Base-by-base conservation (phyloP, 2,329 filamentous ascomycete genomes). In the Colletotrichum cuscutae region DNA sequence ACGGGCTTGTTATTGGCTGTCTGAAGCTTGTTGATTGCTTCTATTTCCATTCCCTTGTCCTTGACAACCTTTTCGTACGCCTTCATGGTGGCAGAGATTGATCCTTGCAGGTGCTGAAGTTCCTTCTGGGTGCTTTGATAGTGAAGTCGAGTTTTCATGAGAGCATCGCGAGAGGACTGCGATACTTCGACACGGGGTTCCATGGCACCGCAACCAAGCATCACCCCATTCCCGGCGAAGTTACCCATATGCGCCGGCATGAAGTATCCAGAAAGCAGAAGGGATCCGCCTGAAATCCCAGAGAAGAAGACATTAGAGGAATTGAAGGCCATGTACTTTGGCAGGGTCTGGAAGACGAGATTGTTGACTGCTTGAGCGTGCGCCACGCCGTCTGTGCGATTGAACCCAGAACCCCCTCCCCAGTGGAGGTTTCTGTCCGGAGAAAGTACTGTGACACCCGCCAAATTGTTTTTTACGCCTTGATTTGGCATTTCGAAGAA, bases 401-500 rank as follows among this genome's bases (percentile, higher is more conserved):
- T 77, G 26, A 89, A 83, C 0, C 87, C 88, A 3, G 79, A 72
- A 68, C 86, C 86, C 54, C 88, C 88, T 67, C 89, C 89, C 89
- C 89, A 91, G 82, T 89, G 89, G 32, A 88, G 84, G 71, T 88
- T 86, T 65, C 80, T 77, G 77, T 89, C 84, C 7, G 89, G 89
- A 0, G 89, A 87, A 4, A 90, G 84, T 1, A 89, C 79, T 3
- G 82, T 86, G 8, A 89, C 86, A 68, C 88, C 88, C 76, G 88
- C 87, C 30, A 88, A 82, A 72, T 85, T 85, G 59, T 80, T 77
- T 65, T 86, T 85, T 11, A 89, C 85, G 15, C 83, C 85, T 74
- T 89, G 86, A 78, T 89, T 89, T 24, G 87, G 87, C 80, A 89
- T 88, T 77, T 88, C 86, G 79, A 88, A 88, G 83, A 89, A 89